Evolutionary conservation across 2,329 filamentous ascomycete species (phyloP).

Genomic region (Botryosphaeria dothidea): DNA sequence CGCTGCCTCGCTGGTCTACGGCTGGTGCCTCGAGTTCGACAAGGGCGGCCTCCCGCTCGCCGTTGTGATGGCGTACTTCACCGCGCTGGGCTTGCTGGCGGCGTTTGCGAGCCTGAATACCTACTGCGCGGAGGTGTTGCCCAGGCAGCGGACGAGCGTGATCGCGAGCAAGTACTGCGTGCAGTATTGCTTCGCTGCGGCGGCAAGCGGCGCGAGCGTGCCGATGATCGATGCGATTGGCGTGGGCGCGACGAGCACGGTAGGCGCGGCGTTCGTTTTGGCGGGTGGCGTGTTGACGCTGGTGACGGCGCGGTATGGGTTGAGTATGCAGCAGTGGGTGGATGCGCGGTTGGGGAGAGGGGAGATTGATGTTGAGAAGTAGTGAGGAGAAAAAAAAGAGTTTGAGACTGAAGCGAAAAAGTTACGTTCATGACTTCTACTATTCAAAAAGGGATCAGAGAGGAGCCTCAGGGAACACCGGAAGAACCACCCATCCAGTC

Average conservation of each 20-base stretch:
- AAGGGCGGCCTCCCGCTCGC: conserved; percentile 38
- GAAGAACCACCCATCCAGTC: conserved; percentile 6
- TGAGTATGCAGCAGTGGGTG: conserved; percentile 23
- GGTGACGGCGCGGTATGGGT: conserved; percentile 21
- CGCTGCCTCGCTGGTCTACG: conserved; percentile 34
- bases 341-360: conserved; percentile 1
- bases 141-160: conserved; percentile 26
- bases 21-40: conserved; percentile 39
- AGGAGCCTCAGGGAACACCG: background rate
- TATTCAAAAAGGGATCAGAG: too few relatives aligned
- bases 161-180: conserved; percentile 36
- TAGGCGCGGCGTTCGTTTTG: conserved; percentile 22
- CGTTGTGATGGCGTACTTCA: conserved; percentile 34
- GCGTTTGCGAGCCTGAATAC: conserved; percentile 44
- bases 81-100: conserved; percentile 39
- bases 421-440: background rate
- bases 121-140: conserved; percentile 38
- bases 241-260: conserved; percentile 25
- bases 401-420: too few relatives aligned
- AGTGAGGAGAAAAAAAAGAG: too few relatives aligned
- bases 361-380: background rate
- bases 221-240: conserved; percentile 33
- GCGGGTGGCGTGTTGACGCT: conserved; percentile 22
- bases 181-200: conserved; percentile 32
- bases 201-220: conserved; percentile 27